Evolutionary conservation across 495 filamentous ascomycete species (phyloP).

Genomic region (Apodospora peruviana): DNA sequence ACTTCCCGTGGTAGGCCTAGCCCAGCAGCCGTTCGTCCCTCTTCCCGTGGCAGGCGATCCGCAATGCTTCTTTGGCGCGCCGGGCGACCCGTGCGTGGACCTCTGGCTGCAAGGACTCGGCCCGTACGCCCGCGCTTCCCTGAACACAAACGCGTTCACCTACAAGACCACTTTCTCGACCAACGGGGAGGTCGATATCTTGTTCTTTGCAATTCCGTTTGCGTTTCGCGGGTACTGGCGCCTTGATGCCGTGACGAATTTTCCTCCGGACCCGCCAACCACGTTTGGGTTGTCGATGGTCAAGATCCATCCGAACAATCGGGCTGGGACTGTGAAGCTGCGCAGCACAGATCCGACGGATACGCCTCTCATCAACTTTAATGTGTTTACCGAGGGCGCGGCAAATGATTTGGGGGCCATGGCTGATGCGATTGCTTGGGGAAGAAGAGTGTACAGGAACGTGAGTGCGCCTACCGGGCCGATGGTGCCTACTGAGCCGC

Average conservation of each 20-base stretch:
- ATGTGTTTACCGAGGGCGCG: constrained; percentile 32
- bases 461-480: constrained; percentile 26
- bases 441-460: constrained; percentile 30
- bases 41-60: not conserved
- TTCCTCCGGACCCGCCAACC: constrained; percentile 8
- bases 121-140: constrained; percentile 6
- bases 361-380: constrained; percentile 38
- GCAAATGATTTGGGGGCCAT: constrained; percentile 35
- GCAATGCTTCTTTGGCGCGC: constrained; percentile 15
- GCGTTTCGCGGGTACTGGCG: constrained; percentile 18
- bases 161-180: constrained; percentile 4
- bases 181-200: constrained; percentile 11
- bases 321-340: constrained; percentile 33
- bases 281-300: constrained; percentile 16
- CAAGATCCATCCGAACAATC: constrained; percentile 28
- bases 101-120: constrained; percentile 7
- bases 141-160: constrained; percentile 15
- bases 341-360: constrained; percentile 36
- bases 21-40: constrained; percentile 1
- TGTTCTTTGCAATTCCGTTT: constrained; percentile 31
- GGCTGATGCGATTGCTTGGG: constrained; percentile 51
- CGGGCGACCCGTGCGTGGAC: constrained; percentile 13
- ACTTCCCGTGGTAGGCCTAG: constrained; percentile 28
- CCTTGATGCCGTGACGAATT: constrained; percentile 19
- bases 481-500: constrained; percentile 37